Evolutionary conservation across 768 basidiomycete species (phyloP).

Genomic region (Lactarius hatsudake): DNA sequence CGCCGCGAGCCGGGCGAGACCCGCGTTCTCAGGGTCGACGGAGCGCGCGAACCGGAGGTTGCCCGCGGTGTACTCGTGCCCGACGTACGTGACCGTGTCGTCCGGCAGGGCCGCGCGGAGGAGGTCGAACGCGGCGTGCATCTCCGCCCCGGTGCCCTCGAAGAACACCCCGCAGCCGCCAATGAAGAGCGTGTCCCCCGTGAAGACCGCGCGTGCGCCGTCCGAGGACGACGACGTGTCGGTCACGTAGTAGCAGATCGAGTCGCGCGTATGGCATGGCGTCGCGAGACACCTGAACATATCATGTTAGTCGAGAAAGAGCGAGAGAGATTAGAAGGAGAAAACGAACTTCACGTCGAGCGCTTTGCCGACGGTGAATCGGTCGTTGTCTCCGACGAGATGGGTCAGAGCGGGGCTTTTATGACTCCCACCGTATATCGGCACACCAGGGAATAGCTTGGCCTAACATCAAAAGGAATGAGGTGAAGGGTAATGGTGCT

Average conservation of each 20-base stretch:
- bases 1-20: constrained; percentile 54
- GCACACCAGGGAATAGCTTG: constrained; percentile 42
- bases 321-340: too few relatives aligned
- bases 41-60: constrained; percentile 69
- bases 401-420: constrained; percentile 64
- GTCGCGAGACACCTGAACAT: constrained; percentile 70
- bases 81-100: constrained; percentile 78
- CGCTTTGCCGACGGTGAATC: constrained; percentile 67
- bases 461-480: constrained; percentile 36
- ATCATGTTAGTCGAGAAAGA: too few relatives aligned
- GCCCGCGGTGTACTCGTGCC: constrained; percentile 87
- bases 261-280: constrained; percentile 95
- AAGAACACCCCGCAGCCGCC: constrained; percentile 94
- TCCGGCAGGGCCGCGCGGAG: constrained; percentile 71
- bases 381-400: constrained; percentile 77
- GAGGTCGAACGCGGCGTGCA: constrained; percentile 72
- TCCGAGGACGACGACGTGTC: constrained; percentile 35
- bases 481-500: background rate
- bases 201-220: constrained; percentile 78
- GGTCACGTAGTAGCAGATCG: constrained; percentile 84
- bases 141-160: constrained; percentile 76
- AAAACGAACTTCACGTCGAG: constrained; percentile 55
- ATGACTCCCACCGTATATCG: constrained; percentile 78
- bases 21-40: constrained; percentile 62
- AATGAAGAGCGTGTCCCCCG: constrained; percentile 90